Conservation (phyloP, 2,329 filamentous ascomycete species). For the Rosellinia necatrix region DNA sequence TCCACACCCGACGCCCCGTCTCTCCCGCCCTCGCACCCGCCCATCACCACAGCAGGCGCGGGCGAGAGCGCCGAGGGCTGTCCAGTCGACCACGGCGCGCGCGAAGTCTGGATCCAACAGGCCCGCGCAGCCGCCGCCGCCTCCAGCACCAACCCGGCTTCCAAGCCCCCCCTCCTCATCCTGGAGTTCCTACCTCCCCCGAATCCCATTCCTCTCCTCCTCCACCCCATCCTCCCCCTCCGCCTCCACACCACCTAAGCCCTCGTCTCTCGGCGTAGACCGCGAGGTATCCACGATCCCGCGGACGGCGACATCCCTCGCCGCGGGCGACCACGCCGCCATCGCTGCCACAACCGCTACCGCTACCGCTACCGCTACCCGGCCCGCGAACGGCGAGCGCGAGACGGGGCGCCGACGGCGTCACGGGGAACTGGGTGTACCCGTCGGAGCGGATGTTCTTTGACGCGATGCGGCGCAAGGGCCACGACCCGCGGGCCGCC, state of each 20-base stretch:
- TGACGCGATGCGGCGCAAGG: conserved; percentile 92
- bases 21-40: conserved; percentile 36
- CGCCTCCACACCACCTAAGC: conserved; percentile 6
- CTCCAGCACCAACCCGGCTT: conserved; percentile 39
- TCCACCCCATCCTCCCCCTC: conserved; percentile 37
- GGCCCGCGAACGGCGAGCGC: conserved; percentile 69
- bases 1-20: conserved; percentile 34
- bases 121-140: conserved; percentile 33
- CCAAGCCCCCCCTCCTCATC: conserved; percentile 45
- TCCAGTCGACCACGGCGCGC: conserved; percentile 71
- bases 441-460: conserved; percentile 98
- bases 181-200: conserved; percentile 51
- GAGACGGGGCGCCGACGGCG: conserved; percentile 73
- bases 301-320: conserved; percentile 57
- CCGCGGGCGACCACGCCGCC: conserved; percentile 44
- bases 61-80: conserved; percentile 50
- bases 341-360: conserved; percentile 30
- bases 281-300: conserved; percentile 83
- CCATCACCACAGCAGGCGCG: conserved; percentile 23
- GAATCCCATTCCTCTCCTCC: conserved; percentile 47
- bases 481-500: conserved; percentile 68
- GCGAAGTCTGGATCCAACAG: conserved; percentile 65
- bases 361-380: conserved; percentile 27
- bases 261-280: conserved; percentile 59
- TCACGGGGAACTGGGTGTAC: conserved; percentile 92